phyloP scores from a whole-genome alignment of 192 early-diverging fungal genomes.

The Backusella sp. region DNA sequence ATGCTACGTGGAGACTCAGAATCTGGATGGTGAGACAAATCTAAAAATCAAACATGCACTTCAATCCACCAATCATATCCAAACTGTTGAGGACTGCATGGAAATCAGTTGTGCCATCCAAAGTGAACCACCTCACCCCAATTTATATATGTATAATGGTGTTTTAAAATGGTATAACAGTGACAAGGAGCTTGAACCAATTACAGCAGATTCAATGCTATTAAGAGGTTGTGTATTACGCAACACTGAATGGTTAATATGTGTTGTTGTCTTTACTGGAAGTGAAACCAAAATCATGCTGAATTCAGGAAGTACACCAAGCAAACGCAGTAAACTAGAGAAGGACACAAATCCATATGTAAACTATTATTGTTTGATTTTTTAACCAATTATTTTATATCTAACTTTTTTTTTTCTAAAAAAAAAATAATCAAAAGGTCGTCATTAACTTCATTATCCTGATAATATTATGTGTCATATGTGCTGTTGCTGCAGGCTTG shows the following conservation, averaged over 20 bases:
- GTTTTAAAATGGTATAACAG: slow-evolving; percentile 40
- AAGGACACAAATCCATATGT: slow-evolving; percentile 68
- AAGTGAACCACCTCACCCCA: slow-evolving; percentile 58
- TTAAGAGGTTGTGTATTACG: slow-evolving; percentile 71
- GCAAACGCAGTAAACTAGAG: slow-evolving; percentile 66
- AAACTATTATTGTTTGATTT: background rate
- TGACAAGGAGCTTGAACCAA: slow-evolving; percentile 31
- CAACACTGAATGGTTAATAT: slow-evolving; percentile 76
- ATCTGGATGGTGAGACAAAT: slow-evolving; percentile 82
- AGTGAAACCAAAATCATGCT: slow-evolving; percentile 74
- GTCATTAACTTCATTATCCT: slow-evolving; percentile 78
- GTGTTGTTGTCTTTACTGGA: slow-evolving; percentile 69
- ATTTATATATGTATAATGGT: slow-evolving; percentile 62
- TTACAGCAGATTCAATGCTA: slow-evolving; percentile 64
- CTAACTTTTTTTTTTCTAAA: background rate
- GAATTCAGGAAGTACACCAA: slow-evolving; percentile 68
- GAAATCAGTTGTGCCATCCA: slow-evolving; percentile 44
- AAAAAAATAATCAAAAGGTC: slow-evolving; percentile 41
- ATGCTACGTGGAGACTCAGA: slow-evolving; percentile 76
- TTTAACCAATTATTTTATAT: background rate
- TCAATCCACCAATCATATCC: slow-evolving; percentile 45
- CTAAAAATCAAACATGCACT: slow-evolving; percentile 65
- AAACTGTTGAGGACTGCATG: slow-evolving; percentile 52
- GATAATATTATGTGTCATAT: slow-evolving; percentile 69
- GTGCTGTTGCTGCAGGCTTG: slow-evolving; percentile 62